Evolutionary conservation across 495 filamentous ascomycete species (phyloP), one percentile per base, ranked within the genome.

Genomic region (Hapsidospora chrysogenum): DNA sequence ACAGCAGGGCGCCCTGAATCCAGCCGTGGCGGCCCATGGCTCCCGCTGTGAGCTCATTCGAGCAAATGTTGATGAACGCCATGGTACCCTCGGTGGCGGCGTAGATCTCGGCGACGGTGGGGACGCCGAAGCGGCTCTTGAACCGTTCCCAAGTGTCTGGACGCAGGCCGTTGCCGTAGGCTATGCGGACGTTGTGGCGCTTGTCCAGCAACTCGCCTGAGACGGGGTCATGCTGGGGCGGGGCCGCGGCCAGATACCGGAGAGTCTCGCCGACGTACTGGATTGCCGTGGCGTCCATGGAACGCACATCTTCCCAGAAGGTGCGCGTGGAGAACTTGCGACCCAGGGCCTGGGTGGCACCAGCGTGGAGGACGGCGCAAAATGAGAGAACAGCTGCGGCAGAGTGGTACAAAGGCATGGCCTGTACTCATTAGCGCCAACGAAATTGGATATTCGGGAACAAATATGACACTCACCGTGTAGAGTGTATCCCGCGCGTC

Each of bases 221-320:
- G 7, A 49, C 44, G 3, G 76, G 61, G 41, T 82, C 71, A 17
- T 69, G 51, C 35, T 70, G 56, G 1, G 80, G 68, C 1, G 82
- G 72, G 0, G 76, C 72, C 0, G 80, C 63, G 26, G 95, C 67
- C 11, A 97, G 70, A 51, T 97, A 97, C 2, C 89, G 77, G 40
- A 85, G 83, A 0, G 82, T 94, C 51, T 97, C 89, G 22, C 89
- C 89, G 8, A 97, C 87, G 43, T 97, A 97, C 47, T 95, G 89
- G 41, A 96, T 78, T 15, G 83, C 62, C 0, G 82, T 93, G 18
- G 87, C 78, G 16, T 79, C 52, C 23, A 70, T 71, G 17, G 69
- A 64, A 7, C 80, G 72, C 16, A 78, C 76, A 36, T 92, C 83
- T 18, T 70, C 64, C 76, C 83, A 92, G 57, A 93, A 96, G 1